Conservation (phyloP, 2,329 filamentous ascomycete genomes). For the Dactylellina cionopaga region DNA sequence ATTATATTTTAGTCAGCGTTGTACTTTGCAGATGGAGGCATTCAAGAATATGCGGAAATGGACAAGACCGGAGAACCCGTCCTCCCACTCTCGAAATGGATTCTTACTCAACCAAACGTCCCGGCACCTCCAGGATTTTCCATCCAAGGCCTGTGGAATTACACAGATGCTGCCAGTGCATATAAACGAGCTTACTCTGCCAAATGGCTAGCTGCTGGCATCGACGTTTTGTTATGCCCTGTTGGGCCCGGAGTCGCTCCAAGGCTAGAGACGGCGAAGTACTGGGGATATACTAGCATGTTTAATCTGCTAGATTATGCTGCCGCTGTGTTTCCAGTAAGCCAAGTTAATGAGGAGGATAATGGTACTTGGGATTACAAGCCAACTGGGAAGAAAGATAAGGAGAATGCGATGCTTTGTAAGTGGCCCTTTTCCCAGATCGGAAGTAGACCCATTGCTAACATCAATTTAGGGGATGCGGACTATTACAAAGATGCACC, state of each 20-base stretch:
- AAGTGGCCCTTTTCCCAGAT: neutral
- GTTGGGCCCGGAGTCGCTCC: slow-evolving; percentile 67
- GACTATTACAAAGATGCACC: slow-evolving; percentile 61
- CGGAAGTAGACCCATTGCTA: neutral
- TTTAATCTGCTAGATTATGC: slow-evolving; percentile 78
- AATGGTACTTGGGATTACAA: slow-evolving; percentile 9
- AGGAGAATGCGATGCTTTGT: slow-evolving; percentile 11
- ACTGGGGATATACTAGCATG: slow-evolving; percentile 73
- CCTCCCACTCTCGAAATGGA: slow-evolving; percentile 68
- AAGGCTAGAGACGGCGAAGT: slow-evolving; percentile 64
- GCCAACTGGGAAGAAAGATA: slow-evolving; percentile 63
- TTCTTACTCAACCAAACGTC: slow-evolving; percentile 67
- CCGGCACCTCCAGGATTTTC: slow-evolving; percentile 58
- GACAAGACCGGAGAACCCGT: slow-evolving; percentile 68
- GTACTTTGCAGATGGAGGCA: slow-evolving; percentile 71
- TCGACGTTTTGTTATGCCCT: slow-evolving; percentile 73
- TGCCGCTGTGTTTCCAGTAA: slow-evolving; percentile 70
- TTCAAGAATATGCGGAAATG: slow-evolving; percentile 65
- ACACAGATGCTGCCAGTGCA: slow-evolving; percentile 61
- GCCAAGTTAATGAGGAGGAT: slow-evolving; percentile 55
- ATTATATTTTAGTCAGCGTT: slow-evolving; percentile 58
- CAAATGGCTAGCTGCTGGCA: slow-evolving; percentile 62
- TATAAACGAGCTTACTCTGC: slow-evolving; percentile 65
- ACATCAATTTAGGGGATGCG: slow-evolving; percentile 7
- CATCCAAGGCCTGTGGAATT: slow-evolving; percentile 62